Evolutionary conservation across 2,329 filamentous ascomycete genomes (phyloP), one percentile per base, ranked within the genome.

Genomic region (Microsporum ferrugineum): DNA sequence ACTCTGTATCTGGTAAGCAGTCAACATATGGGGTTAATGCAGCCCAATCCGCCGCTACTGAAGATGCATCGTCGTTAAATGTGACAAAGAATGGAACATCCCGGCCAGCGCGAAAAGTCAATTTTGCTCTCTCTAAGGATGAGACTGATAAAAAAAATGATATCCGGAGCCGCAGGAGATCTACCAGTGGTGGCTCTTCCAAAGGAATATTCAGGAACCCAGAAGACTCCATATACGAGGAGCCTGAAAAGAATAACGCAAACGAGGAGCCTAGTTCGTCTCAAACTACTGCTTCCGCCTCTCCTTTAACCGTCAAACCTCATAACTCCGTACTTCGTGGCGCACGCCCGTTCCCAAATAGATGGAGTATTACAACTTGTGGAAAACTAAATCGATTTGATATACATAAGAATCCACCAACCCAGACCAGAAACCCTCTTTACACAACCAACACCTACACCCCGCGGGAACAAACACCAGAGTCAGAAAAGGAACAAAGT

Each of bases 381-480:
- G 71, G 78, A 62, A 78, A 78, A 66, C 72, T 81, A 14, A 74
- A 79, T 7, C 76, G 79, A 27, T 82, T 86, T 61, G 89, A 96
- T 71, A 94, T 95, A 62, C 83, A 95, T 72, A 87, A 83, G 67
- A 95, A 96, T 68, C 85, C 89, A 17, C 89, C 90, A 0, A 85
- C 84, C 23, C 91, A 94, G 70, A 91, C 90, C 53, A 84, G 87
- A 62, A 89, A 95, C 69, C 85, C 91, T 3, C 81, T 79, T 17
- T 96, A 96, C 74, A 90, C 83, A 2, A 84, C 80, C 60, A 96
- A 94, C 67, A 69, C 75, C 17, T 72, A 76, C 5, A 65, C 71
- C 47, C 68, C 69, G n/a, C 65, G 51, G 1, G 51, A 55, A 55
- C 10, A 34, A 17, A 55, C 68, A 58, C 66, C 66, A 39, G 61